Evolutionary conservation across 176 grass and related monocot species (phyloP), one percentile per base, ranked within the genome.

Genomic region (Thalia dealbata): DNA sequence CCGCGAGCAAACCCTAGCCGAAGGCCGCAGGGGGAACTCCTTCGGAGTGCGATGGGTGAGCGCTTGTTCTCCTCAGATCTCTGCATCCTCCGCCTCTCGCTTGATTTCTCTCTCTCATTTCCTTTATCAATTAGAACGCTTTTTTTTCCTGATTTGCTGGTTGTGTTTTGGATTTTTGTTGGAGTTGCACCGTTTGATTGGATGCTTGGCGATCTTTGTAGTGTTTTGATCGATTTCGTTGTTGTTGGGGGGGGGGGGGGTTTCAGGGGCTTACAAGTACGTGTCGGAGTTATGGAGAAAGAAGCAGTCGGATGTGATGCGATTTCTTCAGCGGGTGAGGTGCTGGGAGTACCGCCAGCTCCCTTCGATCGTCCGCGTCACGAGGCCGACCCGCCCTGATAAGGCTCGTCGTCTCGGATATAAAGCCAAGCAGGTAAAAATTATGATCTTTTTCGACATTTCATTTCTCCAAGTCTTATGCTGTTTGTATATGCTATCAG

Each of bases 321-420:
- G 61, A n/a, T 63, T 63, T 25, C 25, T 63, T 23, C 61, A 63
- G 61, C 61, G 61, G 12, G 61, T 63, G 13, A 63, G 61, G 61
- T 63, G 61, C 25, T 63, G 61, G 61, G 61, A 63, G 61, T 63
- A 63, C 61, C 61, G 61, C 25, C 61, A 63, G 61, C 61, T 63
- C 61, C 61, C 61, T 13, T 27, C 61, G 23, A 63, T 63, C 61
- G 25, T 63, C 61, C 61, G 61, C 61, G 61, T 63, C 25, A 63
- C 61, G 25, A 63, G 61, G 61, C 61, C 61, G 61, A 63, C 61
- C 25, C 61, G 61, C 10, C 61, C 61, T 63, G 61, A 63, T n/a
- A 63, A 63, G 61, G 61, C 61, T 16, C 61, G 61, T 14, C 61
- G 61, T 14, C 61, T 63, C 14, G 61, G 61, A 13, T 63, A 29